Evolutionary conservation across 2,329 filamentous ascomycete species (phyloP).

Genomic region (Saccharata proteae): DNA sequence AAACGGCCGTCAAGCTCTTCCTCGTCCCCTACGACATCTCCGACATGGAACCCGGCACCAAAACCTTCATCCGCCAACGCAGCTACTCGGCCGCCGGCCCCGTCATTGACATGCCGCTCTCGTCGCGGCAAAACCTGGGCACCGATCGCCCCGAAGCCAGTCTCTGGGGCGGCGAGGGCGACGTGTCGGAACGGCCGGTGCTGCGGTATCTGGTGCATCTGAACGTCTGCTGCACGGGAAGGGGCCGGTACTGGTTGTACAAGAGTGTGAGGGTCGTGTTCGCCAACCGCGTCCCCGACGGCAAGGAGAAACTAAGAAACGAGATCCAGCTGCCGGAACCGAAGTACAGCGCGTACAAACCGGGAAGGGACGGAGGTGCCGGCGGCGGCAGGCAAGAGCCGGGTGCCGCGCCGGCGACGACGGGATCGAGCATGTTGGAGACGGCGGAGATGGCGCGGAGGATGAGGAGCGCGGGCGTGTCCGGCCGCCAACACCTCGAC

Average conservation of each 20-base stretch:
- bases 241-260: slow-evolving; percentile 78
- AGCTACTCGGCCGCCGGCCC: slow-evolving; percentile 74
- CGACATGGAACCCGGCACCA: slow-evolving; percentile 87
- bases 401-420: slow-evolving; percentile 21
- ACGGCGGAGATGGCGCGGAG: too few species aligned
- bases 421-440: slow-evolving; percentile 18
- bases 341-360: slow-evolving; percentile 73
- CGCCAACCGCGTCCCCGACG: slow-evolving; percentile 89
- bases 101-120: slow-evolving; percentile 59
- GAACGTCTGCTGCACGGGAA: slow-evolving; percentile 79
- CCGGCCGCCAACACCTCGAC: slow-evolving; percentile 13
- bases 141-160: slow-evolving; percentile 43
- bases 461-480: too few species aligned
- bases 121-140: slow-evolving; percentile 33
- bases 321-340: slow-evolving; percentile 86
- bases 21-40: slow-evolving; percentile 83
- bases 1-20: slow-evolving; percentile 93
- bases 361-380: slow-evolving; percentile 31
- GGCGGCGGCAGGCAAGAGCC: slow-evolving; percentile 22
- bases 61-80: slow-evolving; percentile 90
- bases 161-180: slow-evolving; percentile 36
- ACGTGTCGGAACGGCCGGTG: slow-evolving; percentile 53
- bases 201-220: slow-evolving; percentile 85
- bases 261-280: slow-evolving; percentile 91
- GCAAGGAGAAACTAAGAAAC: slow-evolving; percentile 82